These are phyloP conservation scores for Russula foetens DNA, from an alignment of 768 basidiomycete species.

Conservation along the genomic window DNA sequence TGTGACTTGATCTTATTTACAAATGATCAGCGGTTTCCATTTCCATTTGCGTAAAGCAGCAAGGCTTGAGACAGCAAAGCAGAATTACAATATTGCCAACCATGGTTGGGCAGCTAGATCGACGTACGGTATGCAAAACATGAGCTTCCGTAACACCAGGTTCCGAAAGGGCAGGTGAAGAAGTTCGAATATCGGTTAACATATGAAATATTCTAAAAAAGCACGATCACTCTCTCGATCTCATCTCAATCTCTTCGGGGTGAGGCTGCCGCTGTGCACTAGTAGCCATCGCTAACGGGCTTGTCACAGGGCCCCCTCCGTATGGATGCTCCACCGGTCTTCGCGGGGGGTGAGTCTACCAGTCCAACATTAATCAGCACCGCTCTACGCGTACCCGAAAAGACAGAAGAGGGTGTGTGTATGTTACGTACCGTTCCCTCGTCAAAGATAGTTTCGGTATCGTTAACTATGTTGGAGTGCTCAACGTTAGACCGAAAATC, in stretches of 20 bases:
- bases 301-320: background rate
- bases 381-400: background rate
- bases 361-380: slow-evolving; percentile 13
- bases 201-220: slow-evolving; percentile 6
- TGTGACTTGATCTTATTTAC: background rate
- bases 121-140: slow-evolving; percentile 1
- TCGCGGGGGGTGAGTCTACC: slow-evolving; percentile 15
- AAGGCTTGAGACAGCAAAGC: background rate
- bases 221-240: slow-evolving; percentile 7
- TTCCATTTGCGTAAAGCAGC: background rate
- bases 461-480: slow-evolving; percentile 28
- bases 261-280: background rate
- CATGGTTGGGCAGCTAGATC: slow-evolving; percentile 1
- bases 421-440: slow-evolving; percentile 26
- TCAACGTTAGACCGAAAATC: background rate
- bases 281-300: background rate
- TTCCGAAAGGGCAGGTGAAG: background rate
- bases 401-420: background rate
- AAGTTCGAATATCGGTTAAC: too few species aligned
- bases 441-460: slow-evolving; percentile 38
- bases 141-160: background rate
- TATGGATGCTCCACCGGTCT: slow-evolving; percentile 4
- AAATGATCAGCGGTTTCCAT: slow-evolving; percentile 1
- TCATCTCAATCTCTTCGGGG: slow-evolving; percentile 27
- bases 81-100: background rate